Base-by-base conservation (phyloP, 192 early-diverging fungal genomes). In the Backusella luteola region DNA sequence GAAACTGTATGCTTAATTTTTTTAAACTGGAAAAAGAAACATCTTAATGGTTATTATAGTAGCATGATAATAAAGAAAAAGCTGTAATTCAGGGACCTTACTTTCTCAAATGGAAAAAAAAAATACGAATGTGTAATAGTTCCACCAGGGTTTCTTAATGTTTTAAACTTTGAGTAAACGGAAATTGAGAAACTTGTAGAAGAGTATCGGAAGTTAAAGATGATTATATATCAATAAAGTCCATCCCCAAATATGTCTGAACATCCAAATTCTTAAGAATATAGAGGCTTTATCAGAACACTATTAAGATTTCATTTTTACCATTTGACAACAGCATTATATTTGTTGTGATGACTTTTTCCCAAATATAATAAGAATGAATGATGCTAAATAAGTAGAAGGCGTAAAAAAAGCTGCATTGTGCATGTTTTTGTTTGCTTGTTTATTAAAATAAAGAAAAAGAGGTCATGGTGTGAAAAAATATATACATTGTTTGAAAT, bases 401-500 rank as follows among this genome's bases (percentile, higher is more conserved):
- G 46, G 46, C 46, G 46, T 49, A 49, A 49, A 49, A 39, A 49
- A 49, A 49, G 19, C n/a, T 49, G 19, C 46, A 49, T 49, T 21
- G 19, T n/a, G 17, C 46, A 49, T 49, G 19, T n/a, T 49, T 44
- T 49, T 49, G 46, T 49, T 49, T 49, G 46, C 46, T n/a, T 49
- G 17, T 49, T 49, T 49, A 49, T 49, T 49, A 12, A 63, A 63
- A 26, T 29, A 26, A 63, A 23, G 53, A 63, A 63, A 21, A 63
- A 63, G 4, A 4, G 56, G 23, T 23, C 23, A 63, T 26, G 9
- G 26, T 3, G 19, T 63, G 19, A 49, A 49, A 56, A 9, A 21
- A 63, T 63, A 63, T 63, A 63, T 63, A 63, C 56, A 63, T 63
- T 23, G 23, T 63, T 49, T 49, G 6, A 49, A n/a, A 49, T 49